Base-by-base conservation (phyloP, 495 filamentous ascomycete species). In the Aspergillus avenaceus region DNA sequence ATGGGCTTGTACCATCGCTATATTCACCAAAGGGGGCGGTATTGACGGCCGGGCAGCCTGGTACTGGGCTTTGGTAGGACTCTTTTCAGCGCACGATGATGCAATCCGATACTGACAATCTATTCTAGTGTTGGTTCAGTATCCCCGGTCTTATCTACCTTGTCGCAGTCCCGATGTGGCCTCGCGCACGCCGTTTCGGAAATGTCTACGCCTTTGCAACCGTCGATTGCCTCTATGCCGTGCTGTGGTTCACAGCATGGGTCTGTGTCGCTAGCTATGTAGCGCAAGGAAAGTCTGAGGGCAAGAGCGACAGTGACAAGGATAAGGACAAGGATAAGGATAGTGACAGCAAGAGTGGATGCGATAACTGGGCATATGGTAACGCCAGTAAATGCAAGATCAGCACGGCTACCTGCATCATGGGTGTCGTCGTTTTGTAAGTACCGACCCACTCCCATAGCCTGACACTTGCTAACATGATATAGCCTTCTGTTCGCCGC, bases 201-300 rank as follows among this genome's bases (percentile, higher is more conserved):
- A 84, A 95, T 55, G 85, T 88, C 8, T 91, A 93, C 63, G 90
- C 81, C 45, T 88, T 95, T 67, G 80, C 85, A 16, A 76, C 75
- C 5, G 70, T 95, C 38, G 92, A 97, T 62, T 68, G 74, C 3
- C 43, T 92, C 24, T 92, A 85, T 63, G 69, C 80, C 49, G 62
- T 96, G 36, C 70, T 96, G 56, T 97, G 91, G 91, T 82, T 96
- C 50, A 82, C 84, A 7, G 91, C 84, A 0, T 93, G 91, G 70
- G 78, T 89, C 5, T 78, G 84, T 34, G 78, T 95, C 34, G 87
- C 88, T 1, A 76, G 80, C 1, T 97, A 84, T 61, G 83, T 84
- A 24, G 69, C 74, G 8, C 59, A 76, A 25, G 74, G 73, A 14
- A 75, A 69, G 50, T 66, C 62, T 11, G 70, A 71, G 47, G 76